Evolutionary conservation across 2,329 filamentous ascomycete genomes (phyloP).

Genomic region (Tolypocladium sp.): DNA sequence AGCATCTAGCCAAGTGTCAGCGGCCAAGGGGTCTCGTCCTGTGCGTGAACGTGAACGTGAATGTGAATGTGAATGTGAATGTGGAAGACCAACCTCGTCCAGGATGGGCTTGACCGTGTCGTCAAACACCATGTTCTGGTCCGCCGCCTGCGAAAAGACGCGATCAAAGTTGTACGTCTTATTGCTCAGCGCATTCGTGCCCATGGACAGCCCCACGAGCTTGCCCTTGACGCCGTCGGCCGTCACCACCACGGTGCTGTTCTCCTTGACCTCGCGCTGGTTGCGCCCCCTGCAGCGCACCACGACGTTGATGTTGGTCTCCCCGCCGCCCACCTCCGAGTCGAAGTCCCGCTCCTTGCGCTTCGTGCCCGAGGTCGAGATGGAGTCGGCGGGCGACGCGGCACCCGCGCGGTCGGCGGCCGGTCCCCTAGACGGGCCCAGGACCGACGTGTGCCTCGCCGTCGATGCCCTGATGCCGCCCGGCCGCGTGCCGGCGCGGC

Average conservation of each 20-base stretch:
- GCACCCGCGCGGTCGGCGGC: conserved; percentile 28
- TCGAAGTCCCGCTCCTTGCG: conserved; percentile 85
- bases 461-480: conserved; percentile 11
- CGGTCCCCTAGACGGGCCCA: conserved; percentile 8
- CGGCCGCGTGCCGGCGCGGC: conserved; percentile 14
- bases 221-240: conserved; percentile 85
- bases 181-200: conserved; percentile 83
- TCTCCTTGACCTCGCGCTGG: conserved; percentile 86
- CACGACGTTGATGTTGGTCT: conserved; percentile 97
- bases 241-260: conserved; percentile 83
- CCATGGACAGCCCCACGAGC: conserved; percentile 81
- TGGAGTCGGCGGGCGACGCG: conserved; percentile 62
- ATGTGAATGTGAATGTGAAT: not conserved
- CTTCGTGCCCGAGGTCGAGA: conserved; percentile 55
- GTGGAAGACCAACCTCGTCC: conserved; percentile 59
- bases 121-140: conserved; percentile 89
- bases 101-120: conserved; percentile 90
- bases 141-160: conserved; percentile 90
- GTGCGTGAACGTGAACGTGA: not conserved
- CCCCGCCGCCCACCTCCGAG: conserved; percentile 52
- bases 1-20: conserved; percentile 57
- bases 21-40: not conserved
- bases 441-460: conserved; percentile 12
- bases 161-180: conserved; percentile 97
- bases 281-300: conserved; percentile 90